phyloP scores from a whole-genome alignment of 345 rosid species.

The Hibiscus mutabilis region DNA sequence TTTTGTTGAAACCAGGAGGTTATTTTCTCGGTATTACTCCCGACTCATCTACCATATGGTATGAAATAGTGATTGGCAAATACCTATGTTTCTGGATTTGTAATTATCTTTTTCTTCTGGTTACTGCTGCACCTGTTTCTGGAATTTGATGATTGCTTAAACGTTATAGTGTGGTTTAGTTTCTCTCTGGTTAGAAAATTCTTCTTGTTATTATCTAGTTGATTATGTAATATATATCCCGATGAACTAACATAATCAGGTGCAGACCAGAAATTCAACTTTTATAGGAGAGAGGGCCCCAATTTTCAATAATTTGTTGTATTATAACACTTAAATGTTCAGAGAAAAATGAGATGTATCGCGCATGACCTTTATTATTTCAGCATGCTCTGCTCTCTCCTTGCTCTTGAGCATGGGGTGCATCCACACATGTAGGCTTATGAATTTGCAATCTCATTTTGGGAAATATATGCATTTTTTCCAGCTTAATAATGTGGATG shows the following conservation, averaged over 20 bases:
- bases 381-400: too few species aligned
- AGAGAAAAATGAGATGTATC: background rate
- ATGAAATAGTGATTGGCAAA: constrained; percentile 28
- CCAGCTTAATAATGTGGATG: background rate
- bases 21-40: constrained; percentile 94
- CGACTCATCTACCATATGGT: constrained; percentile 99
- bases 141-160: constrained; percentile 5
- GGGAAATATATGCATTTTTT: background rate
- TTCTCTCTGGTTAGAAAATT: background rate
- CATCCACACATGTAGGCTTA: background rate
- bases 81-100: constrained; percentile 4
- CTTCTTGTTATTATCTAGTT: background rate
- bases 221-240: background rate
- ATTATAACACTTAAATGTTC: background rate
- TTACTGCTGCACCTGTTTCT: background rate
- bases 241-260: background rate
- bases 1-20: constrained; percentile 89
- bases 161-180: background rate
- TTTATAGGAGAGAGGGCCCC: background rate
- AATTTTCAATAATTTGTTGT: background rate
- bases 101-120: background rate
- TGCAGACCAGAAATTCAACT: background rate
- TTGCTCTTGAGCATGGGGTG: too few species aligned
- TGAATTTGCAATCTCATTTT: background rate
- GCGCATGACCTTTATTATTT: too few species aligned